Base-by-base conservation (phyloP, 2,329 filamentous ascomycete species). In the Hypomyces rosellus region DNA sequence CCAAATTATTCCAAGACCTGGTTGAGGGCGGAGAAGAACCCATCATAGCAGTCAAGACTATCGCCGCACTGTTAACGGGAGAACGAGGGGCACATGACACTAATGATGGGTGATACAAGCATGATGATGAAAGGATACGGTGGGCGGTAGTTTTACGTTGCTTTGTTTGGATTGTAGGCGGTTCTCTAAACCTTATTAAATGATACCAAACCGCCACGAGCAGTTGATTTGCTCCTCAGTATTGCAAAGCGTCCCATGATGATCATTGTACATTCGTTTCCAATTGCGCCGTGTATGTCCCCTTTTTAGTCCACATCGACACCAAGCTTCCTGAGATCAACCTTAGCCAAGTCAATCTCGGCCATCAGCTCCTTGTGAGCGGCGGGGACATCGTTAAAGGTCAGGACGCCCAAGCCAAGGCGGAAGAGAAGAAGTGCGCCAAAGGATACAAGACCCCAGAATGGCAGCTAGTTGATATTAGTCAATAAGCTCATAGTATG, bases 361-460 rank as follows among this genome's bases (percentile, higher is more conserved):
- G 74, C 76, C 78, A 93, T 89, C 61, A 99, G 75, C 72, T 96
- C 91, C 66, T 85, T 82, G 71, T 97, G 87, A 47, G 93, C 93
- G 55, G 89, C 81, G 49, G 92, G 91, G 45, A 95, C 89, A 70
- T 97, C 91, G 76, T 96, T 93, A 80, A 99, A 99, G 51, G 89
- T 96, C 66, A 96, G 78, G 61, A 99, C 88, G 57, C 93, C 93
- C 75, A 84, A 87, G 62, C 93, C 93, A 55, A 99, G 86, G 61
- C 89, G 89, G 74, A 86, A 89, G 57, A 99, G 85, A 16, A 99
- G 85, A 72, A 90, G 91, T 55, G 91, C 87, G 70, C 91, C 93
- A 65, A 97, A 91, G 18, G 88, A 84, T 58, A 99, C 88, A 61
- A 97, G 77, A 43, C 82, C 83, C 88, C 92, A 99, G 75, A 96